Percentiles rank a stretch among this genome's conserved stretches.
Evolutionary conservation across 495 filamentous ascomycete genomes (phyloP).

Genomic region (Aspergillus mulundensis): DNA sequence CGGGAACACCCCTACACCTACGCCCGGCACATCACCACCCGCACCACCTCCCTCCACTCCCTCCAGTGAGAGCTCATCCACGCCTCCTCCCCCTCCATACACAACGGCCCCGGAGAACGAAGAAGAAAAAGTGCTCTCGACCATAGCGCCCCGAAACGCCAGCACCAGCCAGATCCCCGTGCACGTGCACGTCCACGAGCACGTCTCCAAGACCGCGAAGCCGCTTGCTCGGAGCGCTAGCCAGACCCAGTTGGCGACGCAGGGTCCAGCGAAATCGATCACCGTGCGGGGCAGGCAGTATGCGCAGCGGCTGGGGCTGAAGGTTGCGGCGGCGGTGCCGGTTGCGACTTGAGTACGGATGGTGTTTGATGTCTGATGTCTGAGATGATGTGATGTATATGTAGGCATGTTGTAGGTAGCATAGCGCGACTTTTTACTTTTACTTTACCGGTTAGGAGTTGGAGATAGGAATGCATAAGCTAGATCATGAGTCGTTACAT

Average conservation of each 20-base stretch:
- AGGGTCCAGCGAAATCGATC: not conserved
- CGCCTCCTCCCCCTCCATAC: too few species aligned
- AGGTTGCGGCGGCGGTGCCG: not conserved
- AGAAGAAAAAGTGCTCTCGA: not conserved
- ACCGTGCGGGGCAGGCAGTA: not conserved
- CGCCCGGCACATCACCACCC: too few species aligned
- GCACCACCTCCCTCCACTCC: too few species aligned
- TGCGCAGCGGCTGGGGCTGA: not conserved
- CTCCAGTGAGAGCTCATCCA: too few species aligned
- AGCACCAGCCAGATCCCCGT: constrained; percentile 1
- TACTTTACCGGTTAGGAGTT: too few species aligned
- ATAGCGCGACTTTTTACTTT: too few species aligned
- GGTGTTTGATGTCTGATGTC: too few species aligned
- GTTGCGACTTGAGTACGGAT: not conserved
- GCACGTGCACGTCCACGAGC: not conserved
- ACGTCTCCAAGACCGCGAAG: not conserved
- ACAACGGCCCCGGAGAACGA: not conserved
- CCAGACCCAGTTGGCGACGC: not conserved
- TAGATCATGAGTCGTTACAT: not conserved
- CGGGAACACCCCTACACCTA: too few species aligned
- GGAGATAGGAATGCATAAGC: not conserved
- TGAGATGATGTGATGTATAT: too few species aligned
- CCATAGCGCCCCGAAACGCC: not conserved
- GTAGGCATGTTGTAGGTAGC: not conserved
- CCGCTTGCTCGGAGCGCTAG: not conserved